phyloP scores from a whole-genome alignment of 2,329 filamentous ascomycete species.

The Penicillium palitans region DNA sequence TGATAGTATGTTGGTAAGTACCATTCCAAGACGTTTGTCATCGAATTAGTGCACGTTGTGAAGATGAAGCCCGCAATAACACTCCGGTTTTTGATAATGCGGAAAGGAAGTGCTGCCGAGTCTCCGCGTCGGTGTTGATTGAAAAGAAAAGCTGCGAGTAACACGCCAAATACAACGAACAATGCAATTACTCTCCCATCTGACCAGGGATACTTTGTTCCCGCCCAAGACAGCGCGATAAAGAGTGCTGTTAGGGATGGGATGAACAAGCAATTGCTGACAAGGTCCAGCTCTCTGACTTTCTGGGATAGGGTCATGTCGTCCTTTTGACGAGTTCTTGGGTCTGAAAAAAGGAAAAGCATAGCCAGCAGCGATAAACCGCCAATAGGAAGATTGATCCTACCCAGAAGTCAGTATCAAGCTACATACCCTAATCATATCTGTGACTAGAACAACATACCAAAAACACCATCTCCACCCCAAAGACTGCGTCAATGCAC shows the following conservation, averaged over 20 bases:
- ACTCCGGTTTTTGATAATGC: conserved; percentile 34
- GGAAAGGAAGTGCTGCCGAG: conserved; percentile 33
- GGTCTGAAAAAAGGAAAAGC: conserved; percentile 23
- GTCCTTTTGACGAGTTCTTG: conserved; percentile 9
- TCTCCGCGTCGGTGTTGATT: background rate
- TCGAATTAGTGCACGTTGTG: conserved; percentile 25
- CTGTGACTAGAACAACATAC: background rate
- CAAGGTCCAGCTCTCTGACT: conserved; percentile 34
- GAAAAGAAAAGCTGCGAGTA: background rate
- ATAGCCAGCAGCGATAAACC: conserved; percentile 20
- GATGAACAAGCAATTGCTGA: conserved; percentile 5
- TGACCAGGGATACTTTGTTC: background rate
- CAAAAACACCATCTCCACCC: conserved; percentile 43
- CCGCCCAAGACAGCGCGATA: background rate
- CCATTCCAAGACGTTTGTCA: conserved; percentile 27
- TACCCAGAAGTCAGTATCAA: background rate
- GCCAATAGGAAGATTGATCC: conserved; percentile 38
- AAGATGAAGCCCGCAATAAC: conserved; percentile 29
- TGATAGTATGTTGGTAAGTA: conserved; percentile 42
- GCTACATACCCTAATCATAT: background rate
- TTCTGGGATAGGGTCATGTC: conserved; percentile 25
- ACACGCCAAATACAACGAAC: background rate
- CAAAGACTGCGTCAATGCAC: conserved; percentile 35
- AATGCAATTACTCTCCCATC: background rate
- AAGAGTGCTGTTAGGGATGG: background rate